Base-by-base conservation (phyloP, 345 rosid genomes). In the Carallia brachiata region DNA sequence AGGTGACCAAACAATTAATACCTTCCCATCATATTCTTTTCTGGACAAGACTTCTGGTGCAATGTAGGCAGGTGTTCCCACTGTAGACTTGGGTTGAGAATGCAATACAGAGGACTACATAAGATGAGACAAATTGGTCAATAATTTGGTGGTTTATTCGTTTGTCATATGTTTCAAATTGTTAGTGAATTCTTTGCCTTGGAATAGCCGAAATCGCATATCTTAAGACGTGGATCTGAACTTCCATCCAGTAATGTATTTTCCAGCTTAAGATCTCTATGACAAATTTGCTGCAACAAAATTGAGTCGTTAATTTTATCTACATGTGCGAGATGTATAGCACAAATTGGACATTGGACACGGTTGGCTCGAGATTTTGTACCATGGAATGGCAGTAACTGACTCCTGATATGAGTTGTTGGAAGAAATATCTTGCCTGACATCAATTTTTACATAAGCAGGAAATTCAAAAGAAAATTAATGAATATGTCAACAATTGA, bases 341-440 rank as follows among this genome's bases (percentile, higher is more conserved):
- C 50, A 44, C 13, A 44, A 44, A 44, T 10, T n/a, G 16, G 50
- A 44, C 50, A 44, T 44, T 44, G 10, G 10, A 44, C 17, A 12
- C 44, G 47, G 40, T 58, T 2, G 36, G 52, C 7, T 55, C 4
- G 36, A 61, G 36, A 73, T 8, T 39, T 30, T n/a, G 54, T 67
- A 73, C 77, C 77, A 67, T 73, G 16, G 77, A 73, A 61, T 73
- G 77, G 72, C 77, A 73, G 62, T 73, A 61, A 40, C 77, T 67
- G 52, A 73, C 77, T 53, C 77, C 77, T 39, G 72, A 73, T 61
- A 67, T 67, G 55, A 73, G 77, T 54, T 73, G 77, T 44, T 61
- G 77, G 39, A 73, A 73, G 77, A 61, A 73, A 62, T 31, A 73
- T 67, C 67, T 52, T 54, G 77, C 77, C 77, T 73, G 67, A 1